Evolutionary conservation across 2,329 filamentous ascomycete species (phyloP).

Genomic region (Monosporascus sp.): DNA sequence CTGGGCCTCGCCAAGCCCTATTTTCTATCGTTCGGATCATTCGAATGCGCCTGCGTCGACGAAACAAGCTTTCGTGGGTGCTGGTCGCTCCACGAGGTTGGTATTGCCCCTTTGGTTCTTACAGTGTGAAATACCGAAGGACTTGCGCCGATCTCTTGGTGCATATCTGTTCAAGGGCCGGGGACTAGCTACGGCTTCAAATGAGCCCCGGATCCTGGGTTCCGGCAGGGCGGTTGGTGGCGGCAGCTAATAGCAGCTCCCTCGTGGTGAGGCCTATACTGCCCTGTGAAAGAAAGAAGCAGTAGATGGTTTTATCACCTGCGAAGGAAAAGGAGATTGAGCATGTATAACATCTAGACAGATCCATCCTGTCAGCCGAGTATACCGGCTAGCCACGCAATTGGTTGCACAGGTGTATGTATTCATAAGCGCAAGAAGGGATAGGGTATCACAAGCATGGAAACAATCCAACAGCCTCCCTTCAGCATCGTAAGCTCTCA

Average conservation of each 20-base stretch:
- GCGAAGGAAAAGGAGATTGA: no score
- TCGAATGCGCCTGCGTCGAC: constrained; percentile 4
- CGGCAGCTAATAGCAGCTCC: no score
- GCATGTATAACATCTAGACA: no score
- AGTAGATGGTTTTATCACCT: not conserved
- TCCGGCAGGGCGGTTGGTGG: no score
- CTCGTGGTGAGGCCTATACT: no score
- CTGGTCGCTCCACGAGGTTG: not conserved
- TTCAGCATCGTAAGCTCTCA: not conserved
- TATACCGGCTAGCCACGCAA: no score
- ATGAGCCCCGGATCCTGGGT: no score
- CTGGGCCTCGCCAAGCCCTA: constrained; percentile 20
- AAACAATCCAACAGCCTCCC: constrained; percentile 5
- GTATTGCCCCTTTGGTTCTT: not conserved
- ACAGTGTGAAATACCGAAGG: not conserved
- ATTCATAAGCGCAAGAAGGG: not conserved
- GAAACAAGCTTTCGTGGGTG: not conserved
- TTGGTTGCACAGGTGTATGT: no score
- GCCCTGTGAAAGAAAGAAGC: not conserved
- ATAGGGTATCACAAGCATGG: no score
- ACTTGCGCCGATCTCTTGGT: no score
- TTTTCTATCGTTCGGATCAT: constrained; percentile 1
- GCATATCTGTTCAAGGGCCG: not conserved
- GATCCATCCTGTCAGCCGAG: no score
- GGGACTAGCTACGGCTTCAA: not conserved